Evolutionary conservation across 371 early-diverging fungal species (phyloP).

Genomic region (Syncephalastrum contaminatum): DNA sequence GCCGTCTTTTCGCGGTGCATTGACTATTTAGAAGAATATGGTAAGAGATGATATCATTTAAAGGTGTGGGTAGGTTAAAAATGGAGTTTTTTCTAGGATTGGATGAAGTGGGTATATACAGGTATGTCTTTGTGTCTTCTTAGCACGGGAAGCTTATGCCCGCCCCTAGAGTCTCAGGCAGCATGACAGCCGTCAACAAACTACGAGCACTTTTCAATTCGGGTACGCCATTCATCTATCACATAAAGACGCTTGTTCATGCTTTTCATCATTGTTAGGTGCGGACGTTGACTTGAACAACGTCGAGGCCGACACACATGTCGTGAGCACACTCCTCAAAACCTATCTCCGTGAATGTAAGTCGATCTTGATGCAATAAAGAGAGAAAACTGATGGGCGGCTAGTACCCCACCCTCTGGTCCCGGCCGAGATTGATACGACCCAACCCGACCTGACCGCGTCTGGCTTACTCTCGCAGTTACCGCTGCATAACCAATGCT

Average conservation of each 20-base stretch:
- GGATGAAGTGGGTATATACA: conserved; percentile 60
- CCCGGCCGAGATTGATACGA: conserved; percentile 20
- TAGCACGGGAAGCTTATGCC: background rate
- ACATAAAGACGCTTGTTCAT: background rate
- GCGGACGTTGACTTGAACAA: conserved; percentile 51
- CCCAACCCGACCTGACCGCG: conserved; percentile 21
- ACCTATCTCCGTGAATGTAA: conserved; percentile 77
- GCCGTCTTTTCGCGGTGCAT: conserved; percentile 75
- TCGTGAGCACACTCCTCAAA: conserved; percentile 81
- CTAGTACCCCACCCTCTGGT: conserved; percentile 49
- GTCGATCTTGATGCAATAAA: background rate
- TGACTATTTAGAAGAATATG: conserved; percentile 69
- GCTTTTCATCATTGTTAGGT: conserved; percentile 29
- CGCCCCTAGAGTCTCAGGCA: conserved; percentile 53
- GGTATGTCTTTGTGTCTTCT: conserved; percentile 17
- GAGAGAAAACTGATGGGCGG: too few species aligned
- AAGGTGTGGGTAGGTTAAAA: background rate
- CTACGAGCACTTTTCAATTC: conserved; percentile 50
- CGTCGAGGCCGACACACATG: conserved; percentile 70
- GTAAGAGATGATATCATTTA: conserved; percentile 11
- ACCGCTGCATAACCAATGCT: conserved; percentile 54
- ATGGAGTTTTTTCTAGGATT: conserved; percentile 36
- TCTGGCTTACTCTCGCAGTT: conserved; percentile 30
- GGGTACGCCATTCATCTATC: conserved; percentile 30
- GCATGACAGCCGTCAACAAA: conserved; percentile 52